phyloP scores from a whole-genome alignment of 2,329 filamentous ascomycete species.

The Sclerotinia trifoliorum region DNA sequence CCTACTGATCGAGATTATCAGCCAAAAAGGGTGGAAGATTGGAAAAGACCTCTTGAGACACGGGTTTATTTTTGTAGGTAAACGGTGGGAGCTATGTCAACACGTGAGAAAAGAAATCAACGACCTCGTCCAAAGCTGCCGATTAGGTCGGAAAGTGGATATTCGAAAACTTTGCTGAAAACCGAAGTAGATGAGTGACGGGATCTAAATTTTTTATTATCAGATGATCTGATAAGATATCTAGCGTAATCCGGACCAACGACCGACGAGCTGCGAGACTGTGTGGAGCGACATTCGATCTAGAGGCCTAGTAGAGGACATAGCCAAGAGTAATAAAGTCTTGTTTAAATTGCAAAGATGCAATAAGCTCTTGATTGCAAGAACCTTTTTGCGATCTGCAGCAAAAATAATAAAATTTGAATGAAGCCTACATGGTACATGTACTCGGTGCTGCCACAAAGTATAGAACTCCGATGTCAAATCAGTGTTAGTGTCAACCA shows the following conservation, averaged over 20 bases:
- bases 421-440: no score
- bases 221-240: slow-evolving; percentile 23
- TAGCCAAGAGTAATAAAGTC: neutral
- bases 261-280: neutral
- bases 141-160: slow-evolving; percentile 3
- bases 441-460: no score
- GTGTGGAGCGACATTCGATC: neutral
- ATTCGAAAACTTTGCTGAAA: slow-evolving; percentile 35
- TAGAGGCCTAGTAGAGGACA: no score
- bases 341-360: neutral
- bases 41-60: neutral
- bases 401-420: neutral
- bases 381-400: neutral
- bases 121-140: neutral
- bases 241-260: neutral
- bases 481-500: no score
- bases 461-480: no score
- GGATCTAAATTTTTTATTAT: slow-evolving; percentile 41
- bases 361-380: no score
- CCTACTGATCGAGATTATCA: neutral
- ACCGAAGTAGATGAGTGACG: slow-evolving; percentile 44
- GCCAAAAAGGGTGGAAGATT: neutral
- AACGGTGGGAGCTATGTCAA: neutral
- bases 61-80: neutral
- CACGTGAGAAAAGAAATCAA: no score